Percentiles rank a stretch among this genome's conserved stretches.
Conservation (phyloP, 495 filamentous ascomycete genomes). For the Sordaria brevicollis region DNA sequence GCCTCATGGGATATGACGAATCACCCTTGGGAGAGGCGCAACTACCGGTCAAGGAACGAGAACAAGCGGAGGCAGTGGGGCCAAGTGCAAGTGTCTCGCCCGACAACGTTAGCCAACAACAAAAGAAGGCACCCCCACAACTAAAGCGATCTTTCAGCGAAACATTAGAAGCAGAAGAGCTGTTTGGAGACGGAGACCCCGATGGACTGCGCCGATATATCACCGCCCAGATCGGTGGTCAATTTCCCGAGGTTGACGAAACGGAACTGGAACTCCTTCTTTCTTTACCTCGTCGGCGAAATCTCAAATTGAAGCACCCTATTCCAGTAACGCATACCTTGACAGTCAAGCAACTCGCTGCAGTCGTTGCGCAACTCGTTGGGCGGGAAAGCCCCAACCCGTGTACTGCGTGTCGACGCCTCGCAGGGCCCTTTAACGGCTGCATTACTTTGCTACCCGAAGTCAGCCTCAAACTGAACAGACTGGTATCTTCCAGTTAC, state of each 20-base stretch:
- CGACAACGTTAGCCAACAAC: neutral
- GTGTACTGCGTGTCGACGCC: constrained; percentile 7
- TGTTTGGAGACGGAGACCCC: neutral
- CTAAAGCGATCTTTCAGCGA: neutral
- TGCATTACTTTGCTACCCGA: neutral
- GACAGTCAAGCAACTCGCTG: neutral
- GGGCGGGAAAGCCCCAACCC: neutral
- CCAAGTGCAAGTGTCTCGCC: too few species aligned
- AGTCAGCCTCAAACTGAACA: neutral
- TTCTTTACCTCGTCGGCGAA: neutral
- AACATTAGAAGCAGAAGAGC: neutral
- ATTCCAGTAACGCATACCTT: neutral
- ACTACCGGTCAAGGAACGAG: neutral
- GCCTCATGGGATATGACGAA: neutral
- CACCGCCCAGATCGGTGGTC: neutral
- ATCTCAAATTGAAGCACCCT: neutral
- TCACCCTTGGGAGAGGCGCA: neutral
- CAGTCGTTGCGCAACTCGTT: constrained; percentile 1
- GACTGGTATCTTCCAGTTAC: neutral
- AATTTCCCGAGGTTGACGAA: neutral
- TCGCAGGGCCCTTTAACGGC: neutral
- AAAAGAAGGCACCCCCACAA: neutral
- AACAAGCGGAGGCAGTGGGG: too few species aligned
- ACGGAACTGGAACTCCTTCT: neutral
- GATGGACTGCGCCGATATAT: neutral